phyloP scores from a whole-genome alignment of 2,329 filamentous ascomycete species.

The Juglanconis oblonga region DNA sequence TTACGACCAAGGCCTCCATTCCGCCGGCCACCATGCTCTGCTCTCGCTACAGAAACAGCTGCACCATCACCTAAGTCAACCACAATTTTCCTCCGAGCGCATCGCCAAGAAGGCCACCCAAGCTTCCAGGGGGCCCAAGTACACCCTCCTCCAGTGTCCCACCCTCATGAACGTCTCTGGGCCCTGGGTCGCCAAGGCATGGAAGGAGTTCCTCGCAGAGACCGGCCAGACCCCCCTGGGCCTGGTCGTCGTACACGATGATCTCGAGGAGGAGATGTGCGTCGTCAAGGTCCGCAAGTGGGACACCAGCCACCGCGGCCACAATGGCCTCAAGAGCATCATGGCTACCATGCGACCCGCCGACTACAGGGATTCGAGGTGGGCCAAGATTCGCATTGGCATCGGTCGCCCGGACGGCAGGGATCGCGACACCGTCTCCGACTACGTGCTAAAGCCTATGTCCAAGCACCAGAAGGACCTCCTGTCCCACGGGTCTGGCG shows the following conservation, averaged over 20 bases:
- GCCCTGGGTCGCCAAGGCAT: conserved; percentile 63
- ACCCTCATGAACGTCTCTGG: conserved; percentile 85
- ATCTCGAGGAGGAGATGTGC: conserved; percentile 72
- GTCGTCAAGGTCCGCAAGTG: conserved; percentile 63
- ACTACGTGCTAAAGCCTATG: conserved; percentile 75
- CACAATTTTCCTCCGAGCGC: conserved; percentile 45
- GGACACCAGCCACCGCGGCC: conserved; percentile 62
- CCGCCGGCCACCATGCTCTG: conserved; percentile 79
- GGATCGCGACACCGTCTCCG: conserved; percentile 63
- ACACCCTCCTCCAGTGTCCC: conserved; percentile 71
- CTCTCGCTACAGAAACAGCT: conserved; percentile 54
- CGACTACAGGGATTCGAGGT: conserved; percentile 38
- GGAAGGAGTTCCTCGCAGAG: conserved; percentile 49
- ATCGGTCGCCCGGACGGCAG: conserved; percentile 79
- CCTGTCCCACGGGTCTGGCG: conserved; percentile 51
- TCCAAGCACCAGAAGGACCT: conserved; percentile 45
- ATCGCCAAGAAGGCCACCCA: conserved; percentile 50
- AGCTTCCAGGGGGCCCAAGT: conserved; percentile 47
- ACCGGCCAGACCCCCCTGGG: conserved; percentile 28
- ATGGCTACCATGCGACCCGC: conserved; percentile 44
- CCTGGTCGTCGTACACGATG: conserved; percentile 83
- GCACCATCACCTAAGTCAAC: conserved; percentile 33
- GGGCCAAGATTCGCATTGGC: conserved; percentile 70
- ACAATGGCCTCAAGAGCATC: conserved; percentile 73
- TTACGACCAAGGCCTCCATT: conserved; percentile 79